Percentiles rank a stretch among this genome's conserved stretches.
These are phyloP conservation scores for Entoloma clypeatum DNA, from an alignment of 1,284 basidiomycete species.

Conservation along the genomic window DNA sequence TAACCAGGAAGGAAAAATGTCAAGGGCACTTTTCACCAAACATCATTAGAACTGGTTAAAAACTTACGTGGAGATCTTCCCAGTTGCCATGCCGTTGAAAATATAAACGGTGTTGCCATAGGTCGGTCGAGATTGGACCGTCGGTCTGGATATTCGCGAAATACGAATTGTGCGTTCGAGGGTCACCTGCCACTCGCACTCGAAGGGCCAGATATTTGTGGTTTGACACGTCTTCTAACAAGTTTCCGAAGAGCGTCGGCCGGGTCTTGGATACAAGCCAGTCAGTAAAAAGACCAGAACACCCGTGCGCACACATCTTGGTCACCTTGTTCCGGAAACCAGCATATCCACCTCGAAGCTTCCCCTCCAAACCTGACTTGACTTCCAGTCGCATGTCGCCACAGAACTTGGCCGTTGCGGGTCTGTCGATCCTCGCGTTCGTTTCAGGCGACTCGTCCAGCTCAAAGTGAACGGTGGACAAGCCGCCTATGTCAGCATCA, in stretches of 20 bases:
- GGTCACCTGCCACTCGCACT: slow-evolving; percentile 67
- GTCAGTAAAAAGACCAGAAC: not conserved
- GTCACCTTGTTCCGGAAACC: slow-evolving; percentile 74
- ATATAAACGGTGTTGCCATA: slow-evolving; percentile 88
- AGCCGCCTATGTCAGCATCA: slow-evolving; percentile 83
- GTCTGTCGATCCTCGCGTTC: slow-evolving; percentile 36
- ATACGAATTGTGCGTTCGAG: slow-evolving; percentile 70
- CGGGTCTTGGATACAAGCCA: slow-evolving; percentile 40
- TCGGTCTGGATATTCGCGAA: slow-evolving; percentile 89
- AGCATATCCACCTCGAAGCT: slow-evolving; percentile 74
- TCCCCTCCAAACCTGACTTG: slow-evolving; percentile 53
- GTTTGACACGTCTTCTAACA: slow-evolving; percentile 76
- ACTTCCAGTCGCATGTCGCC: slow-evolving; percentile 71
- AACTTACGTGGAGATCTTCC: slow-evolving; percentile 80
- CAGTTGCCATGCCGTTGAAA: slow-evolving; percentile 74
- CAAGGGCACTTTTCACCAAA: not conserved
- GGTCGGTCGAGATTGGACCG: slow-evolving; percentile 71
- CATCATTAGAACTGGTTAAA: not conserved
- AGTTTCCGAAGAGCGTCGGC: slow-evolving; percentile 77
- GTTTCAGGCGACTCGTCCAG: slow-evolving; percentile 48
- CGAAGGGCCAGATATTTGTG: slow-evolving; percentile 79
- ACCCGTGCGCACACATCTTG: not conserved
- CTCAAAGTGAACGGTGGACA: slow-evolving; percentile 68
- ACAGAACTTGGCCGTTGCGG: slow-evolving; percentile 64
- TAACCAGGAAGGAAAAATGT: slow-evolving; percentile 27